Conservation (phyloP, 495 filamentous ascomycete species). For the Lophiotrema nucula region DNA sequence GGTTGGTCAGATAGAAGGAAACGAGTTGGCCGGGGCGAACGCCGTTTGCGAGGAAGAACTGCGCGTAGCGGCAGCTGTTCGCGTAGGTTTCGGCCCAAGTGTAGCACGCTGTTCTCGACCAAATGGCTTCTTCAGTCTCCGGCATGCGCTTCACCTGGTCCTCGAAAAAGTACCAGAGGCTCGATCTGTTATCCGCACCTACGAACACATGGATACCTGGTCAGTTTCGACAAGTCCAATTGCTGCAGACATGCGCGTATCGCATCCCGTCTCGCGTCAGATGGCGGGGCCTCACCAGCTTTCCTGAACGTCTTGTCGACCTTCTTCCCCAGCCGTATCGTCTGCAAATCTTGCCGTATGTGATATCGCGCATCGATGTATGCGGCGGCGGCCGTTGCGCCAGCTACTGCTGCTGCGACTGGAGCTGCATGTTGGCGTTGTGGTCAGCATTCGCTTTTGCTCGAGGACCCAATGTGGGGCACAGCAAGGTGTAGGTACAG, state of each 20-base stretch:
- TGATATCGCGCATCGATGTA: slow-evolving; percentile 74
- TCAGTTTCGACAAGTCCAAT: no score
- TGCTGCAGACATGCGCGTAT: no score
- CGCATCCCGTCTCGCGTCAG: no score
- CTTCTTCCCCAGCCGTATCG: no score
- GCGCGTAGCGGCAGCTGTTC: slow-evolving; percentile 59
- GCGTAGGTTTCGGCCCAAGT: slow-evolving; percentile 60
- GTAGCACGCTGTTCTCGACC: slow-evolving; percentile 64
- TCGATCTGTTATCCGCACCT: slow-evolving; percentile 52
- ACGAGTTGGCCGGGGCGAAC: slow-evolving; percentile 67
- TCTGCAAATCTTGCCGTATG: slow-evolving; percentile 57
- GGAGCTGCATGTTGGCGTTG: slow-evolving; percentile 10
- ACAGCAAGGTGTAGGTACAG: no score
- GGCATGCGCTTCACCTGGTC: slow-evolving; percentile 50
- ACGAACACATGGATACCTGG: slow-evolving; percentile 31
- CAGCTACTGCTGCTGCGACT: slow-evolving; percentile 39
- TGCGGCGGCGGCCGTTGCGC: slow-evolving; percentile 48
- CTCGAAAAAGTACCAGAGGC: slow-evolving; percentile 66
- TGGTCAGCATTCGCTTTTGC: neutral
- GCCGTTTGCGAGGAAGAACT: slow-evolving; percentile 61
- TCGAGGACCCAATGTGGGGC: no score
- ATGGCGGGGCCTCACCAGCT: no score
- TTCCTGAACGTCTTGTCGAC: no score
- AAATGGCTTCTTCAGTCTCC: slow-evolving; percentile 55
- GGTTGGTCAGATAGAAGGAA: slow-evolving; percentile 67